These are phyloP conservation scores for Purpureocillium lavendulum DNA, from an alignment of 2,329 filamentous ascomycete genomes.

Conservation along the genomic window DNA sequence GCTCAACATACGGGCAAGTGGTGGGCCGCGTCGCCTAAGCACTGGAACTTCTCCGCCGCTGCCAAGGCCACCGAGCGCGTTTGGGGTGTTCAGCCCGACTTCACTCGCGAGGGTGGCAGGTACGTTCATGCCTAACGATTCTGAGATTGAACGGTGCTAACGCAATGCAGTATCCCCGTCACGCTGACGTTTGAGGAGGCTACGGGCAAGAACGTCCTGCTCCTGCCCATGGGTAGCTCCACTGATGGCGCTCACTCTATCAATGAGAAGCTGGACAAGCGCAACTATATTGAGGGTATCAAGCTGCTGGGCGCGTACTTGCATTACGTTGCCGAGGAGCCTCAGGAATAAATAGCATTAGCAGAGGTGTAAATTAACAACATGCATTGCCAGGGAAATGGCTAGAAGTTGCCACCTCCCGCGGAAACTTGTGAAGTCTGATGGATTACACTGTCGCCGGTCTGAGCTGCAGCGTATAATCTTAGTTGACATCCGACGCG, in stretches of 20 bases:
- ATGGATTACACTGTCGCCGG: no score
- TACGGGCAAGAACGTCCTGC: constrained; percentile 92
- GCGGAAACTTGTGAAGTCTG: no score
- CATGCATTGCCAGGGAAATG: neutral
- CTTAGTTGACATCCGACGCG: no score
- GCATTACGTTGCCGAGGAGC: constrained; percentile 92
- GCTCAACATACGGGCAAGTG: constrained; percentile 91
- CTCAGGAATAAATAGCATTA: constrained; percentile 31
- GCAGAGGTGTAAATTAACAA: neutral
- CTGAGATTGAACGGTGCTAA: neutral
- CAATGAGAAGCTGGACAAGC: constrained; percentile 96
- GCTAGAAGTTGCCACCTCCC: no score
- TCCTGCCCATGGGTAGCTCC: constrained; percentile 94
- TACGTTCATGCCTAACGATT: constrained; percentile 26
- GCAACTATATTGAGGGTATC: constrained; percentile 96
- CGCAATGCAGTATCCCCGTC: constrained; percentile 70
- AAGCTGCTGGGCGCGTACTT: constrained; percentile 93
- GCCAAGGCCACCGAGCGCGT: constrained; percentile 94
- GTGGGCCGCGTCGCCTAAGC: constrained; percentile 96
- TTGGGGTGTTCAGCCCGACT: constrained; percentile 87
- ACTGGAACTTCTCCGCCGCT: constrained; percentile 97
- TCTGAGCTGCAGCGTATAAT: no score
- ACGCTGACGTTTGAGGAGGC: constrained; percentile 97
- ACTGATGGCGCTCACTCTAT: constrained; percentile 96
- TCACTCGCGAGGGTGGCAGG: constrained; percentile 92